phyloP scores from a whole-genome alignment of 2,329 filamentous ascomycete species.

The Macrophomina phaseolina region DNA sequence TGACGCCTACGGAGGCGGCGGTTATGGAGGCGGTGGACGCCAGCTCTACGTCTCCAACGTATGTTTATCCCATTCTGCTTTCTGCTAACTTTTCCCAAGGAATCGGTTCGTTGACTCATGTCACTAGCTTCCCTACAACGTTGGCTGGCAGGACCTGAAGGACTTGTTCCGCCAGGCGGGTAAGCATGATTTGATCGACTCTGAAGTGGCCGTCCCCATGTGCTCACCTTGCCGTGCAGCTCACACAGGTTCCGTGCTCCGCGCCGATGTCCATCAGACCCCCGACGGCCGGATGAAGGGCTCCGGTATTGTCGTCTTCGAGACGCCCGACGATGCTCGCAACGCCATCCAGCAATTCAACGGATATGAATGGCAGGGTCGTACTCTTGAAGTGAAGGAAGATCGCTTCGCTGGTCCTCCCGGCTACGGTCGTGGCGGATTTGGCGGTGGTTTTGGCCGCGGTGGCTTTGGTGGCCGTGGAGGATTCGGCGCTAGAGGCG shows the following conservation, averaged over 20 bases:
- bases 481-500: conserved; percentile 56
- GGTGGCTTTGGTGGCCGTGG: conserved; percentile 58
- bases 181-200: conserved; percentile 56
- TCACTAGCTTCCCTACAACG: conserved; percentile 87
- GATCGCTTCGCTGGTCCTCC: conserved; percentile 81
- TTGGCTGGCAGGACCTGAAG: conserved; percentile 98
- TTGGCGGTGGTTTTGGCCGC: conserved; percentile 60
- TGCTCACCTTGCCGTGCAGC: conserved; percentile 13
- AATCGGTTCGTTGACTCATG: conserved; percentile 29
- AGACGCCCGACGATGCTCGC: conserved; percentile 90
- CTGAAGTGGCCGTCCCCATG: neutral
- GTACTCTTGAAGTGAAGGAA: conserved; percentile 90
- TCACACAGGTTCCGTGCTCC: conserved; percentile 67
- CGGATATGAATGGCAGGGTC: conserved; percentile 97
- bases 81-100: conserved; percentile 26
- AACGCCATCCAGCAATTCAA: conserved; percentile 98
- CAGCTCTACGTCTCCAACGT: conserved; percentile 99
- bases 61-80: conserved; percentile 60
- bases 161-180: conserved; percentile 98
- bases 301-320: conserved; percentile 95
- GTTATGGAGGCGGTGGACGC: conserved; percentile 69
- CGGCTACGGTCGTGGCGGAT: conserved; percentile 47
- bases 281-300: conserved; percentile 94
- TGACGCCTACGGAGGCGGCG: conserved; percentile 51
- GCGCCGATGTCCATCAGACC: conserved; percentile 92